Percentiles rank a stretch among this genome's conserved stretches.
Evolutionary conservation across 2,329 filamentous ascomycete species (phyloP).

Genomic region (Cercospora citrullina): DNA sequence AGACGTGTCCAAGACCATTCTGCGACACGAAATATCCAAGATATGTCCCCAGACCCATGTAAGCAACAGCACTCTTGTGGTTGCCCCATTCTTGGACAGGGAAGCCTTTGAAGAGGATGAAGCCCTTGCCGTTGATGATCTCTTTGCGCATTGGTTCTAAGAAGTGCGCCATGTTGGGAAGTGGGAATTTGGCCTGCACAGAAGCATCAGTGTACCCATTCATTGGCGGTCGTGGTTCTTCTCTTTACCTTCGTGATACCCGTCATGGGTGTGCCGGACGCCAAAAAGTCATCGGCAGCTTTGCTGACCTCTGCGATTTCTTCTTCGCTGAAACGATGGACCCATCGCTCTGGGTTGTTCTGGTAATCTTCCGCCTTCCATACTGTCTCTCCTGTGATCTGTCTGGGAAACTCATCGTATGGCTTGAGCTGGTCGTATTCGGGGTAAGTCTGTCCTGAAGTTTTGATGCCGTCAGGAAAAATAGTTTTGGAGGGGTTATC

Average conservation of each 20-base stretch:
- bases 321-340: slow-evolving; percentile 64
- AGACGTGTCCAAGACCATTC: slow-evolving; percentile 79
- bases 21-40: slow-evolving; percentile 86
- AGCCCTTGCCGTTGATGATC: slow-evolving; percentile 81
- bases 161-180: slow-evolving; percentile 58
- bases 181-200: slow-evolving; percentile 57
- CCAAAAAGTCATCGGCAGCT: slow-evolving; percentile 69
- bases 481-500: slow-evolving; percentile 48
- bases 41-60: slow-evolving; percentile 80
- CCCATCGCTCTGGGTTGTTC: slow-evolving; percentile 67
- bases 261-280: slow-evolving; percentile 64
- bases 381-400: slow-evolving; percentile 70
- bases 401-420: slow-evolving; percentile 68
- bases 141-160: slow-evolving; percentile 61
- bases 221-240: background rate
- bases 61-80: slow-evolving; percentile 80
- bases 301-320: slow-evolving; percentile 68
- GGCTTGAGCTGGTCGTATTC: slow-evolving; percentile 64
- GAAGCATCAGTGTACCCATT: background rate
- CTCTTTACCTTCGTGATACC: slow-evolving; percentile 62
- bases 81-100: slow-evolving; percentile 74
- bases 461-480: slow-evolving; percentile 67
- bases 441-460: slow-evolving; percentile 71
- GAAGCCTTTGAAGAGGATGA: slow-evolving; percentile 85
- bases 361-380: slow-evolving; percentile 69